These are phyloP conservation scores for Nidularia pulvinata DNA, from an alignment of 768 basidiomycete genomes.

Conservation along the genomic window DNA sequence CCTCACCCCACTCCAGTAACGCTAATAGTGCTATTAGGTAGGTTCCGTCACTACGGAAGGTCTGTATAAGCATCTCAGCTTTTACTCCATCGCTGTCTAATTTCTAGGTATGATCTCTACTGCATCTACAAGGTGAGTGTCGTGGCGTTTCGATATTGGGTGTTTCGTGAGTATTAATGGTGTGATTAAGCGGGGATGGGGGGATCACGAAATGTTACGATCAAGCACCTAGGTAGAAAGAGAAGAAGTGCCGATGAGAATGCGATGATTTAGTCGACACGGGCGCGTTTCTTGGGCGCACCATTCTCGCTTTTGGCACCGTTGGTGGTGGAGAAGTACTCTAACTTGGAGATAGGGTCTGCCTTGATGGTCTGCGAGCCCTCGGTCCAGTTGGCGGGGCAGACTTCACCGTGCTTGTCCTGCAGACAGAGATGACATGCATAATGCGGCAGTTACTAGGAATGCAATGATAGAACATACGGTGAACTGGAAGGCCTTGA, in stretches of 20 bases:
- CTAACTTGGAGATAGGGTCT: constrained; percentile 68
- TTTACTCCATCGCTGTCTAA: too few species aligned
- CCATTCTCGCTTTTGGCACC: constrained; percentile 28
- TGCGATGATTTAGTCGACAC: constrained; percentile 38
- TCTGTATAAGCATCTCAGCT: too few species aligned
- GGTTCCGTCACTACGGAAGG: too few species aligned
- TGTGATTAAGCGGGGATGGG: neutral
- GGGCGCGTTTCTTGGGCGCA: constrained; percentile 55
- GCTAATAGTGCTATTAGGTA: too few species aligned
- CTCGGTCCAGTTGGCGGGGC: constrained; percentile 90
- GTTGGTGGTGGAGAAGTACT: constrained; percentile 59
- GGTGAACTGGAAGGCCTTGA: constrained; percentile 93
- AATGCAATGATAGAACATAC: constrained; percentile 36
- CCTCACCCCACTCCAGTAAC: too few species aligned
- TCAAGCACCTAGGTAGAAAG: neutral
- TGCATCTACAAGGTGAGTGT: too few species aligned
- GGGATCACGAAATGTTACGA: neutral
- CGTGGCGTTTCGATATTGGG: too few species aligned
- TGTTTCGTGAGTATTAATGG: too few species aligned
- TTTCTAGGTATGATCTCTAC: too few species aligned
- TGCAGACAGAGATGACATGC: constrained; percentile 19
- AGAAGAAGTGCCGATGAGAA: neutral
- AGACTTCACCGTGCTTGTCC: constrained; percentile 92
- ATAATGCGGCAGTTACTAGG: neutral
- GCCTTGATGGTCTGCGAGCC: constrained; percentile 83